Percentiles rank a stretch among this genome's conserved stretches.
Conservation (phyloP, 1,284 basidiomycete species). For the Neotropicomus parvogracilis region DNA sequence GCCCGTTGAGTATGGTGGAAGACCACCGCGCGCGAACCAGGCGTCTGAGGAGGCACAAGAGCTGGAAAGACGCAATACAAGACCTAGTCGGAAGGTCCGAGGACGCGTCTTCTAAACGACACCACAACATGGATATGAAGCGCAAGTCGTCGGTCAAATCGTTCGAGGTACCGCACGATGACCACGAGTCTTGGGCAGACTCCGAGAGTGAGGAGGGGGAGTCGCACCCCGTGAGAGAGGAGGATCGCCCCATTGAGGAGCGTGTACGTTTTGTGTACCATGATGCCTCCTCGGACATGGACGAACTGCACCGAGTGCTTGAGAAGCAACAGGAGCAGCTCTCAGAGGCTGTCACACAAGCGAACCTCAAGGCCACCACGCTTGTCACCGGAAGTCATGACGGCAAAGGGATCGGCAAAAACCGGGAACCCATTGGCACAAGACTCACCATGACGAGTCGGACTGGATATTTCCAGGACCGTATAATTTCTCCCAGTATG, state of each 20-base stretch:
- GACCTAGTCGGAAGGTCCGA: slow-evolving; percentile 40
- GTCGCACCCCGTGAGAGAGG: slow-evolving; percentile 45
- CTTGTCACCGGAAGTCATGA: slow-evolving; percentile 24
- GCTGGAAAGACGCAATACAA: slow-evolving; percentile 57
- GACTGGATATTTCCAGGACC: slow-evolving; percentile 91
- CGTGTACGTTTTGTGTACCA: slow-evolving; percentile 55
- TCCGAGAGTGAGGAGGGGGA: slow-evolving; percentile 51
- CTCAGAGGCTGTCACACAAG: slow-evolving; percentile 47
- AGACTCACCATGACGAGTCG: slow-evolving; percentile 94
- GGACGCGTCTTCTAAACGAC: slow-evolving; percentile 10
- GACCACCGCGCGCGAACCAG: slow-evolving; percentile 49
- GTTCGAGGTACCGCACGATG: slow-evolving; percentile 29
- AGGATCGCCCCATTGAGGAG: slow-evolving; percentile 60
- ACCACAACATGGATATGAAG: slow-evolving; percentile 19
- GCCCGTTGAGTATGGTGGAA: slow-evolving; percentile 83
- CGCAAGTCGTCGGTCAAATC: slow-evolving; percentile 32
- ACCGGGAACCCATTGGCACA: slow-evolving; percentile 66
- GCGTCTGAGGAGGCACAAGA: slow-evolving; percentile 45
- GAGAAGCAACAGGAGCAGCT: slow-evolving; percentile 49
- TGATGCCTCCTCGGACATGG: slow-evolving; percentile 19
- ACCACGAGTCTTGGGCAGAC: slow-evolving; percentile 48
- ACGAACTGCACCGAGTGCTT: slow-evolving; percentile 33
- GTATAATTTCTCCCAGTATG: slow-evolving; percentile 89
- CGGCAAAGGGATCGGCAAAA: slow-evolving; percentile 34
- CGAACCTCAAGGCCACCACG: slow-evolving; percentile 43